Evolutionary conservation across 2,329 filamentous ascomycete species (phyloP), one percentile per base, ranked within the genome.

Genomic region (Furcasterigmium sp.): DNA sequence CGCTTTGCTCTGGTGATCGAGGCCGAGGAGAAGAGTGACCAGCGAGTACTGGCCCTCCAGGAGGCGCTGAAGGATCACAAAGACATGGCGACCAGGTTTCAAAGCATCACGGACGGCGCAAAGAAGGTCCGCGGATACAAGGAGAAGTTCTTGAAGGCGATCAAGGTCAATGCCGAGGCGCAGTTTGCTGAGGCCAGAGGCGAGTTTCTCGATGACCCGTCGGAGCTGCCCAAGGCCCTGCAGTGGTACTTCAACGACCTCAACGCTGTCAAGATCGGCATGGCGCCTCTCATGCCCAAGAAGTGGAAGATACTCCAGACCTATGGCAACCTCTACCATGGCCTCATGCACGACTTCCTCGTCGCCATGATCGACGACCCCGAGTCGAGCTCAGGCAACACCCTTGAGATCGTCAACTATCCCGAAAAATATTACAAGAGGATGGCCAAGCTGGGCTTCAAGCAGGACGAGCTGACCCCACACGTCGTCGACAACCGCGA

Each of bases 181-280:
- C 85, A 91, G 56, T 89, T 96, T 54, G 80, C 82, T 11, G 73
- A 80, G 46, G 78, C 82, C 32, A 80, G 82, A 46, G 78, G 85
- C 42, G 78, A 82, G 37, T 97, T 98, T 62, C 68, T 91, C 42
- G 85, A 85, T 29, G 89, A 97, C 57, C 87, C 93, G 0, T 78
- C 84, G 39, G 82, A 80, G 55, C 73, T 98, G 37, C 87, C 94
- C 51, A 95, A 95, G 70, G 82, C 80, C 51, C 80, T 95, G 66
- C 87, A 87, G 57, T 98, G 93, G 93, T 98, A 83, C 66, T 98
- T 97, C 70, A 96, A 97, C 68, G 91, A 98, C 62, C 77, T 98
- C 29, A 95, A 94, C 63, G 90, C 89, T 4, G 91, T 96, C 58
- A 90, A 91, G 64, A 77, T 94, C 49, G 91, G 93, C 57, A 95